phyloP scores from a whole-genome alignment of 805 yeast genomes.

The Lipomyces kockii region DNA sequence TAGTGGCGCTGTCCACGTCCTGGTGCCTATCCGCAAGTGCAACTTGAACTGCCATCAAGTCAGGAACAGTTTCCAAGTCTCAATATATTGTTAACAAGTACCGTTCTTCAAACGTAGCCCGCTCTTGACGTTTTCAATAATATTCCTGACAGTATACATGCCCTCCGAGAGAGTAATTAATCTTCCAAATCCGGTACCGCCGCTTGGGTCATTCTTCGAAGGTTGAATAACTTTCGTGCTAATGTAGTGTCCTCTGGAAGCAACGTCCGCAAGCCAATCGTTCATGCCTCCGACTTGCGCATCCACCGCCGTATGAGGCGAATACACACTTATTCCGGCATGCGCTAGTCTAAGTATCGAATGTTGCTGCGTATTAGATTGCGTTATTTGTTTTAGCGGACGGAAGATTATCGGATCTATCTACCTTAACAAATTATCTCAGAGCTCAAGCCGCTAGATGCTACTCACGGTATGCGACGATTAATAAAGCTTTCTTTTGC shows the following conservation, averaged over 20 bases:
- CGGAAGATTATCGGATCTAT: conserved; percentile 85
- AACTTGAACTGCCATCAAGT: conserved; percentile 57
- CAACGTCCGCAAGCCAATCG: conserved; percentile 80
- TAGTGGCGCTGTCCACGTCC: conserved; percentile 42
- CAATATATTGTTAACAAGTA: not conserved
- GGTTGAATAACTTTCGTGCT: conserved; percentile 65
- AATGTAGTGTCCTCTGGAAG: conserved; percentile 45
- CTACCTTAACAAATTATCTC: not conserved
- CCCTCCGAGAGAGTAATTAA: conserved; percentile 59
- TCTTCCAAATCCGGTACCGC: conserved; percentile 45
- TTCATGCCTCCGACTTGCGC: conserved; percentile 93
- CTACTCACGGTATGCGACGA: conserved; percentile 70
- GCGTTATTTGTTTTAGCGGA: conserved; percentile 75
- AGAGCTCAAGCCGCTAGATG: not conserved
- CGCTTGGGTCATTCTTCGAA: conserved; percentile 55
- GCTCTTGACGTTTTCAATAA: conserved; percentile 25
- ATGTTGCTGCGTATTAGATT: conserved; percentile 77
- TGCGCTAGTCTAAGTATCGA: conserved; percentile 74
- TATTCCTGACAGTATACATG: conserved; percentile 3
- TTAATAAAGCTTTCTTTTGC: conserved; percentile 51
- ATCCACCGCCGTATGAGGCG: conserved; percentile 96
- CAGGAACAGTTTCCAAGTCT: not conserved
- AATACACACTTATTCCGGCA: conserved; percentile 83
- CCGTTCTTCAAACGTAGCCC: conserved; percentile 54
- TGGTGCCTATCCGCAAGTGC: conserved; percentile 50